A percentile compares a stretch with the other conserved stretches of the same genome.
phyloP scores from a whole-genome alignment of 1,139 yeast genomes.

The Kurtzmaniella quercitrusa region DNA sequence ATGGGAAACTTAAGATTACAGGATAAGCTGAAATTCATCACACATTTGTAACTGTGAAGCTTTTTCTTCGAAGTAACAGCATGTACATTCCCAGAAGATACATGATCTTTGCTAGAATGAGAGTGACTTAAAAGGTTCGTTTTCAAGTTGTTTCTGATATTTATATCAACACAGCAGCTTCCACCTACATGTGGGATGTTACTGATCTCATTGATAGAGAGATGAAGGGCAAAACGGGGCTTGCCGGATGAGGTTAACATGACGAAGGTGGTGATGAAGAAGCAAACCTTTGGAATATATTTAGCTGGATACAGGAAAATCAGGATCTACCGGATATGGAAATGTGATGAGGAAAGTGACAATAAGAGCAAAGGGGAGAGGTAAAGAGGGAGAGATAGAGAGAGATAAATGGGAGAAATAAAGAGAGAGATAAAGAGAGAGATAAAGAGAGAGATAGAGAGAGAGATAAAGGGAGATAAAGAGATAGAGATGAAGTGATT shows the following conservation, averaged over 20 bases:
- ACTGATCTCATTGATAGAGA: slow-evolving; percentile 63
- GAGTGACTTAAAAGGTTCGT: slow-evolving; percentile 3
- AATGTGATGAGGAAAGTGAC: neutral
- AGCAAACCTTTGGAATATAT: neutral
- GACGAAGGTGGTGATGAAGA: neutral
- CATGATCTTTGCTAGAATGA: slow-evolving; percentile 4
- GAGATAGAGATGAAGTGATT: too few relatives aligned
- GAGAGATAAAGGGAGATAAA: too few relatives aligned
- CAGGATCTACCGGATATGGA: neutral
- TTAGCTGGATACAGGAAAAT: neutral
- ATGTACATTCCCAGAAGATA: slow-evolving; percentile 24
- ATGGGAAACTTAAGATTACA: slow-evolving; percentile 40
- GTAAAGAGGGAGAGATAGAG: neutral
- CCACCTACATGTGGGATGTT: slow-evolving; percentile 84
- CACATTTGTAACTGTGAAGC: slow-evolving; percentile 42
- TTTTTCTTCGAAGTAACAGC: slow-evolving; percentile 31
- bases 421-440: too few relatives aligned
- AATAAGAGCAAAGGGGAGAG: neutral
- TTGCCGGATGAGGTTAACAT: slow-evolving; percentile 12
- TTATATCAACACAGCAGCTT: slow-evolving; percentile 53
- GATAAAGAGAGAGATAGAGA: too few relatives aligned
- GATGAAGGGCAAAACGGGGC: slow-evolving; percentile 52
- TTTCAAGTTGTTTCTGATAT: slow-evolving; percentile 24
- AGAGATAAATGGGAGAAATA: too few relatives aligned
- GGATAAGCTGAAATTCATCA: slow-evolving; percentile 32